These are phyloP conservation scores for Lipomyces lipofer DNA, from an alignment of 805 yeast genomes.

Conservation along the genomic window DNA sequence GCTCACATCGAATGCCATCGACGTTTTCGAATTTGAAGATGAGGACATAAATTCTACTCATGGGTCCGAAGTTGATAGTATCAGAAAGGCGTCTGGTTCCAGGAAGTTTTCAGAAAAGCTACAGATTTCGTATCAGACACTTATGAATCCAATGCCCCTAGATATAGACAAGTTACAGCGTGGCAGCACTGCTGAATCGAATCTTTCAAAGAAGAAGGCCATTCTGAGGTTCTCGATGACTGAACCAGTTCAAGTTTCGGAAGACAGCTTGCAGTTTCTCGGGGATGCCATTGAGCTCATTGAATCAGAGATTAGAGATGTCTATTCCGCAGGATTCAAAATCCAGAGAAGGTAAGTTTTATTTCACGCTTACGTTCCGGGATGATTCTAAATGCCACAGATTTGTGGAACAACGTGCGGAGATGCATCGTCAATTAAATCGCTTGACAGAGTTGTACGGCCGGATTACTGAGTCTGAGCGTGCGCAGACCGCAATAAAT, in stretches of 20 bases:
- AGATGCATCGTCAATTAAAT: slow-evolving; percentile 46
- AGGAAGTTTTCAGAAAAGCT: too few relatives aligned
- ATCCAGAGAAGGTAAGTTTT: slow-evolving; percentile 38
- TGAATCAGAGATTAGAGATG: slow-evolving; percentile 34
- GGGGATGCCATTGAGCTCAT: slow-evolving; percentile 31
- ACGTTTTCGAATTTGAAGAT: slow-evolving; percentile 4
- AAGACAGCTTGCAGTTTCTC: slow-evolving; percentile 33
- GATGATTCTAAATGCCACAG: slow-evolving; percentile 27
- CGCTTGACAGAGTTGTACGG: slow-evolving; percentile 33
- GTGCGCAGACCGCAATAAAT: slow-evolving; percentile 1
- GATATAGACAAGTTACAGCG: slow-evolving; percentile 3
- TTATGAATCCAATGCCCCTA: slow-evolving; percentile 21
- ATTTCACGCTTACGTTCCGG: not conserved
- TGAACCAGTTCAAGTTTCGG: slow-evolving; percentile 32
- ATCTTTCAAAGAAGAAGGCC: slow-evolving; percentile 5
- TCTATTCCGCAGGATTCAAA: slow-evolving; percentile 42
- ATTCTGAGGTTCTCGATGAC: slow-evolving; percentile 23
- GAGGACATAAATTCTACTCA: not conserved
- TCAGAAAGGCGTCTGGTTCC: too few relatives aligned
- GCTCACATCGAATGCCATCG: slow-evolving; percentile 2
- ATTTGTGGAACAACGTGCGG: slow-evolving; percentile 45
- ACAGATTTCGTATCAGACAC: slow-evolving; percentile 5
- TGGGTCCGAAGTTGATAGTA: too few relatives aligned
- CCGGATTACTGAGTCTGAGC: not conserved
- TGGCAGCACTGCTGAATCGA: slow-evolving; percentile 5